A percentile compares a stretch with the other conserved stretches of the same genome.
Conservation (phyloP, 78 protist species). For the Cavenderia fasciculata region DNA sequence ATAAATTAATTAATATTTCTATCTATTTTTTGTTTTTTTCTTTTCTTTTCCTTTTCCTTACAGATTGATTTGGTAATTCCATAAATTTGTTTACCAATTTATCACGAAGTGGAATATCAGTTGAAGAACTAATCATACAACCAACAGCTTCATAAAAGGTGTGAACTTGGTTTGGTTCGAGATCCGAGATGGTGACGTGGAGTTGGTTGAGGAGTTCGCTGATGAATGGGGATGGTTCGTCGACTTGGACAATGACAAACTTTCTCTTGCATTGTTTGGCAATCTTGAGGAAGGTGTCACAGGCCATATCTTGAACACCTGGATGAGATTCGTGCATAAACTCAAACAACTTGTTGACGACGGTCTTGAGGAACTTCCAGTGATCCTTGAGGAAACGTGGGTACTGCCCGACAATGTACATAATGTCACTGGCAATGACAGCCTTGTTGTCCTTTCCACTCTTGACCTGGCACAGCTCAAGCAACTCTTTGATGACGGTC, state of each 20-base stretch:
- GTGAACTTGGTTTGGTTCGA: constrained; percentile 91
- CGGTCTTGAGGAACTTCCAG: constrained; percentile 99
- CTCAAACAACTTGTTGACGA: constrained; percentile 98
- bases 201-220: constrained; percentile 88
- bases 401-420: constrained; percentile 99
- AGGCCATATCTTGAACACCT: constrained; percentile 99
- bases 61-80: constrained; percentile 91
- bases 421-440: constrained; percentile 98
- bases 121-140: constrained; percentile 88
- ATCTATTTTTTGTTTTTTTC: too few species aligned
- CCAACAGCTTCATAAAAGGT: constrained; percentile 98
- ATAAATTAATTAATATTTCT: not conserved
- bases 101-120: constrained; percentile 69
- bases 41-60: not conserved
- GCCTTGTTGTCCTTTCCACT: constrained; percentile 99
- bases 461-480: constrained; percentile 93
- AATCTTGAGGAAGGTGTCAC: constrained; percentile 99
- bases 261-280: constrained; percentile 92
- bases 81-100: constrained; percentile 81
- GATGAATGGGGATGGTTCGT: constrained; percentile 91
- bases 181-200: constrained; percentile 72
- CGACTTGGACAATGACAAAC: constrained; percentile 90
- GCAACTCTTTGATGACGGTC: constrained; percentile 96
- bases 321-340: constrained; percentile 99
- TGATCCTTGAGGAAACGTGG: constrained; percentile 98